Evolutionary conservation across 2,329 filamentous ascomycete species (phyloP).

Genomic region (Trematosphaeria pertusa): DNA sequence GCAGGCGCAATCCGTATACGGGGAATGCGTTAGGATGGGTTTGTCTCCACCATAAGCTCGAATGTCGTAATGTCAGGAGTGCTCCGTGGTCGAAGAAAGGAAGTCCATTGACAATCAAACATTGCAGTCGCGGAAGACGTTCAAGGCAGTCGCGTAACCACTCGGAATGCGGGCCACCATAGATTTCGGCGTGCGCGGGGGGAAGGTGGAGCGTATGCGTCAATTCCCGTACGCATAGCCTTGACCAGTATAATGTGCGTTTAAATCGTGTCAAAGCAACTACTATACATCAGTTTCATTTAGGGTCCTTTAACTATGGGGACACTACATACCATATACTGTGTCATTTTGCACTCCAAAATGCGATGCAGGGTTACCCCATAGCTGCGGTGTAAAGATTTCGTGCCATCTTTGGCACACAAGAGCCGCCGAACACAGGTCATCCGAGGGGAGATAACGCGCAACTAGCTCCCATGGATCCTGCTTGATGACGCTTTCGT

Average conservation of each 20-base stretch:
- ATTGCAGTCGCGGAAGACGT: constrained; percentile 64
- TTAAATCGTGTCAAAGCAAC: constrained; percentile 67
- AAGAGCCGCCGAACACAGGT: constrained; percentile 62
- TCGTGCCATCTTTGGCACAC: constrained; percentile 65
- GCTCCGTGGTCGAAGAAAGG: constrained; percentile 69
- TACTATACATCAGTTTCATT: constrained; percentile 29
- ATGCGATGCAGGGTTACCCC: constrained; percentile 69
- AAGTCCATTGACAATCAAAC: constrained; percentile 63
- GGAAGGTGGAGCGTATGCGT: constrained; percentile 69
- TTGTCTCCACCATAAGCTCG: constrained; percentile 33
- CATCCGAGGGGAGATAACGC: constrained; percentile 62
- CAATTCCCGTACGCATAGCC: constrained; percentile 59
- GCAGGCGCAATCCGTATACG: constrained; percentile 58
- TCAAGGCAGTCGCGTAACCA: constrained; percentile 68
- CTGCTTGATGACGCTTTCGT: constrained; percentile 61
- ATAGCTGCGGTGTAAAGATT: constrained; percentile 65
- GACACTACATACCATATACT: constrained; percentile 56
- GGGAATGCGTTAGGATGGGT: constrained; percentile 38
- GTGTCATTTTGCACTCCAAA: constrained; percentile 67
- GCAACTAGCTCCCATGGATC: constrained; percentile 65
- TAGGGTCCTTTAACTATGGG: not conserved
- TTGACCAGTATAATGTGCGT: constrained; percentile 61
- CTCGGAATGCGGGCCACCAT: constrained; percentile 63
- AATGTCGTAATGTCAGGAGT: constrained; percentile 57
- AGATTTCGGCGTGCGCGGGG: constrained; percentile 66